Evolutionary conservation across 108 stramenopile genomes (phyloP), one percentile per base, ranked within the genome.

Genomic region (Aurantiochytrium sp.): DNA sequence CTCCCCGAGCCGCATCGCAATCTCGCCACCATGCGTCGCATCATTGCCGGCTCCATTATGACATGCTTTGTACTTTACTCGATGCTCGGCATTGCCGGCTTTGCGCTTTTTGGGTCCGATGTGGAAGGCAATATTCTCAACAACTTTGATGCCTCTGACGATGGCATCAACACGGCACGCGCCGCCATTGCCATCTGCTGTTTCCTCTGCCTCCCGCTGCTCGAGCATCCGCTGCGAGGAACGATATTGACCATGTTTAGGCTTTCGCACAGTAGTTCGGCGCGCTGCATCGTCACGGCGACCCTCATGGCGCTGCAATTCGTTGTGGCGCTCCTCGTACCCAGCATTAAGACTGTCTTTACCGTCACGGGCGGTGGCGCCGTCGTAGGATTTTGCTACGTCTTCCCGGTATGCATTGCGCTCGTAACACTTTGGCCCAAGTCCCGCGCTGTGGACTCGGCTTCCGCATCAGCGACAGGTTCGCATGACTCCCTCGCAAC

Each of bases 171-270:
- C 51, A 47, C 51, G 12, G 76, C 76, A 6, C 76, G 76, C 49
- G 51, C 51, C 4, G 76, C 76, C 49, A 83, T 83, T 35, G 45
- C 49, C 76, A 45, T 28, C 18, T 83, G 76, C 76, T 83, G 76
- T 53, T 83, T 53, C 23, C 76, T 83, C 12, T 83, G 76, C 23
- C 51, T 83, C 3, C 76, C 76, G 44, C 51, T 83, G 25, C 76
- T 83, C 25, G 76, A 83, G 51, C 76, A 83, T 23, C 76, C 76
- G 45, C 76, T 83, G n/a, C 76, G 76, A 23, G 49, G 76, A 12
- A 83, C 76, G 16, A 23, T 83, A 0, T 45, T 83, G 19, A 53
- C 76, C 19, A 47, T 83, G 49, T 83, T 83, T 16, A 47, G 23
- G 49, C 51, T 83, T 8, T 53, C 49, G 25, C 45, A 53, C 51